Evolutionary conservation across 768 basidiomycete genomes (phyloP).

Genomic region (Mycena belliarum): DNA sequence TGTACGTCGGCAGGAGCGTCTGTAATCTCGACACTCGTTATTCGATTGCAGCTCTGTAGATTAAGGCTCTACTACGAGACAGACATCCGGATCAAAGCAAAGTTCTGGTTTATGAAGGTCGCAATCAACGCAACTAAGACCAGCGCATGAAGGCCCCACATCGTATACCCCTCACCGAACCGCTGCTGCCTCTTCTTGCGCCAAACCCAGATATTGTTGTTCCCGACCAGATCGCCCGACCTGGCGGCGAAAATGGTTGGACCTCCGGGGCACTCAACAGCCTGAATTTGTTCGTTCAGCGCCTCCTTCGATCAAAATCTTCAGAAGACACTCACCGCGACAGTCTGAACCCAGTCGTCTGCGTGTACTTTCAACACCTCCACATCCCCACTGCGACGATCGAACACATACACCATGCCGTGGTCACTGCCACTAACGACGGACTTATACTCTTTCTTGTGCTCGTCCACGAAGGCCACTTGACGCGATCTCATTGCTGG

Average conservation of each 20-base stretch:
- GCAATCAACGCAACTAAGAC: constrained; percentile 1
- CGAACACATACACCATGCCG: constrained; percentile 21
- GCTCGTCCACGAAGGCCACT: constrained; percentile 16
- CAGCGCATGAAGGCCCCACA: constrained; percentile 7
- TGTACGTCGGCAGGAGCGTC: constrained; percentile 14
- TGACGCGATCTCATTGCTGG: constrained; percentile 11
- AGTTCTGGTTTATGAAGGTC: not conserved
- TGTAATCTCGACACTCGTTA: not conserved
- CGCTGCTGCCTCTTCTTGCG: constrained; percentile 6
- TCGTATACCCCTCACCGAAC: not conserved
- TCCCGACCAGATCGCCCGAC: constrained; percentile 4
- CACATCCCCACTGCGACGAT: constrained; percentile 12
- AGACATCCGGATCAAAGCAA: constrained; percentile 1
- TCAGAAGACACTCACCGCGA: constrained; percentile 11
- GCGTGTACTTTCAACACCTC: constrained; percentile 15
- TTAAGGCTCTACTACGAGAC: too few relatives aligned
- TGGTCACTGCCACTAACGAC: constrained; percentile 23
- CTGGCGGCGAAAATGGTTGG: constrained; percentile 14
- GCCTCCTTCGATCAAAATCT: not conserved
- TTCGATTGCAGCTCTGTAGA: not conserved
- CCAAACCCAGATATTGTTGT: constrained; percentile 13
- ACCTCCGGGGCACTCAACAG: constrained; percentile 9
- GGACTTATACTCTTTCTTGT: constrained; percentile 1
- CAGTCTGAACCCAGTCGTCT: constrained; percentile 15
- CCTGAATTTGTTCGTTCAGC: constrained; percentile 7